phyloP scores from a whole-genome alignment of 2,329 filamentous ascomycete genomes.

The Verticillium isaacii region DNA sequence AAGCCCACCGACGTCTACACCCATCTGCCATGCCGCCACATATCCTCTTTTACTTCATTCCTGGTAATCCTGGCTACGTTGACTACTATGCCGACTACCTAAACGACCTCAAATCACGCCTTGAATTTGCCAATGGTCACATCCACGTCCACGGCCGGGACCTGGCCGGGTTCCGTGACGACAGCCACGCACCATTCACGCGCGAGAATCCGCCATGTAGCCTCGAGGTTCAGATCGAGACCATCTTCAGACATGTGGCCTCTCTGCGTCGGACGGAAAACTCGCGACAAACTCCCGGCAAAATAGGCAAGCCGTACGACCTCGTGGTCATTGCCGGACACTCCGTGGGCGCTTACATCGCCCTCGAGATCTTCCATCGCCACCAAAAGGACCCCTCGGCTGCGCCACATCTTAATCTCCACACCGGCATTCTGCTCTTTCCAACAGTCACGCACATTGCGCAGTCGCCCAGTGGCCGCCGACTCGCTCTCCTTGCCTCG shows the following conservation, averaged over 20 bases:
- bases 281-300: constrained; percentile 12
- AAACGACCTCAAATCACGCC: constrained; percentile 29
- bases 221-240: constrained; percentile 49
- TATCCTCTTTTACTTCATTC: constrained; percentile 65
- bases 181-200: constrained; percentile 43
- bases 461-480: constrained; percentile 53
- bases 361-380: constrained; percentile 61
- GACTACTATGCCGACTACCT: constrained; percentile 69
- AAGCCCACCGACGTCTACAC: no score
- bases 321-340: constrained; percentile 66
- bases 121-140: constrained; percentile 18
- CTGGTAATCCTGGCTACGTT: constrained; percentile 73
- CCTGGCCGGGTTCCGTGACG: constrained; percentile 53
- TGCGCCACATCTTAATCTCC: constrained; percentile 33
- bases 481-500: constrained; percentile 38
- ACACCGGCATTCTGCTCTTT: constrained; percentile 61
- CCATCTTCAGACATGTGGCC: constrained; percentile 33
- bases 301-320: constrained; percentile 36
- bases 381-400: constrained; percentile 30
- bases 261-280: constrained; percentile 17
- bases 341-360: constrained; percentile 69
- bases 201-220: constrained; percentile 38
- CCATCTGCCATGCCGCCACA: constrained; percentile 10
- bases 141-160: constrained; percentile 56
- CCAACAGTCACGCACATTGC: constrained; percentile 71